Evolutionary conservation across 768 basidiomycete species (phyloP).

Genomic region (Clavulina sp.): DNA sequence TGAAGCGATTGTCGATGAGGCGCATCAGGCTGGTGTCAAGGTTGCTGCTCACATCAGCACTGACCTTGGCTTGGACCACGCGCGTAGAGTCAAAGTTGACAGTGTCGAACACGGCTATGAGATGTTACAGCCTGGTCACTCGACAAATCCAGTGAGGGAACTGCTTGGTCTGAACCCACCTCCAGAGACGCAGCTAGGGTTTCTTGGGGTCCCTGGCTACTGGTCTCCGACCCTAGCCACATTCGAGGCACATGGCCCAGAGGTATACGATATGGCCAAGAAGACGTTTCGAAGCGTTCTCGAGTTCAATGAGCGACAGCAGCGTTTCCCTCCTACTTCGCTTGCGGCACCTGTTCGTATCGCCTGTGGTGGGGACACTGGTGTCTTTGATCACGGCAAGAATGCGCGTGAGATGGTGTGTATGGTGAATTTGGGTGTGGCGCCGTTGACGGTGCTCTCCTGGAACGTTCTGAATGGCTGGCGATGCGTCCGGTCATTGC

Average conservation of each 20-base stretch:
- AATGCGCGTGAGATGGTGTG: slow-evolving; percentile 44
- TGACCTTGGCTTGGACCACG: slow-evolving; percentile 15
- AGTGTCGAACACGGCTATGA: slow-evolving; percentile 39
- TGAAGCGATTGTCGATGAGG: slow-evolving; percentile 31
- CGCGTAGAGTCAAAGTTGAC: too few relatives aligned
- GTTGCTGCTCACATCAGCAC: slow-evolving; percentile 37
- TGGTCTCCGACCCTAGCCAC: too few relatives aligned
- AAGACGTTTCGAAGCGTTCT: background rate
- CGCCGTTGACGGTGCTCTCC: slow-evolving; percentile 33
- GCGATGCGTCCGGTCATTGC: slow-evolving; percentile 32
- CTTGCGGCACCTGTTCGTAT: slow-evolving; percentile 34
- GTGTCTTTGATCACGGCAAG: slow-evolving; percentile 41
- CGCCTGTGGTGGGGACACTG: slow-evolving; percentile 49
- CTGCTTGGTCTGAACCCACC: too few relatives aligned
- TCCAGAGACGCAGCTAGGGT: too few relatives aligned
- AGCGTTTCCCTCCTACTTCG: slow-evolving; percentile 30
- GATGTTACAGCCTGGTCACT: slow-evolving; percentile 11
- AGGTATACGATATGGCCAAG: slow-evolving; percentile 2
- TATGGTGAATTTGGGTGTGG: slow-evolving; percentile 39
- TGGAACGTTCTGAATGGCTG: slow-evolving; percentile 46
- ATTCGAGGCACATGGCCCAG: background rate
- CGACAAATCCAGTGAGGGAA: slow-evolving; percentile 2
- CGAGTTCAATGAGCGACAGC: too few relatives aligned
- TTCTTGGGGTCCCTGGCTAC: too few relatives aligned
- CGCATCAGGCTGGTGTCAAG: slow-evolving; percentile 35